Percentiles rank a stretch among this genome's conserved stretches.
phyloP scores from a whole-genome alignment of 768 basidiomycete genomes.

The Lactifluus rugatus region DNA sequence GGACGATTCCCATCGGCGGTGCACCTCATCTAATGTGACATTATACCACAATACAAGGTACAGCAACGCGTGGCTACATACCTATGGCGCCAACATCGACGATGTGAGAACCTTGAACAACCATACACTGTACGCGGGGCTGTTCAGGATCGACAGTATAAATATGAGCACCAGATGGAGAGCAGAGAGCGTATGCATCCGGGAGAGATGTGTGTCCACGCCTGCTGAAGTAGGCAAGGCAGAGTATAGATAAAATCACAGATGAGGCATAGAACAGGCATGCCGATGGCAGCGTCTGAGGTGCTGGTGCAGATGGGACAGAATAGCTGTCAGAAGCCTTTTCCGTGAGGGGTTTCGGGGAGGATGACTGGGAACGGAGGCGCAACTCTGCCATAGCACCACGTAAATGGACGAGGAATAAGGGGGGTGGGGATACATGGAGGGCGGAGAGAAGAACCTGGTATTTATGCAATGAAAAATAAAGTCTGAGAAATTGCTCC shows the following conservation, averaged over 20 bases:
- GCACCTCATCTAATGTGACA: conserved; percentile 33
- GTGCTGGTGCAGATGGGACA: background rate
- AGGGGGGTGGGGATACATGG: background rate
- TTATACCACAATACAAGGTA: background rate
- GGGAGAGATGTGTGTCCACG: conserved; percentile 16
- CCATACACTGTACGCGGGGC: conserved; percentile 50
- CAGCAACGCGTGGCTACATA: conserved; percentile 27
- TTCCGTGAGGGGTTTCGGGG: conserved; percentile 5
- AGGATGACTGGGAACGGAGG: conserved; percentile 18
- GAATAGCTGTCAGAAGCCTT: background rate
- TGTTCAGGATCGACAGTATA: conserved; percentile 58
- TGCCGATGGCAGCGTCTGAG: background rate
- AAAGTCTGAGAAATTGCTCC: conserved; percentile 16
- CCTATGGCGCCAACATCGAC: conserved; percentile 46
- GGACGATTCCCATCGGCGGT: conserved; percentile 30
- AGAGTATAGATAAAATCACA: conserved; percentile 20
- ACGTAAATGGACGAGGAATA: background rate
- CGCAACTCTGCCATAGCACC: conserved; percentile 18
- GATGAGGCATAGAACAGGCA: conserved; percentile 19
- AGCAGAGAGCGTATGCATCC: conserved; percentile 53
- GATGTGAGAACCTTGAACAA: conserved; percentile 44
- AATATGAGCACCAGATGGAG: conserved; percentile 39
- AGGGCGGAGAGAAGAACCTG: conserved; percentile 9
- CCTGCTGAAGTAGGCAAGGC: conserved; percentile 11
- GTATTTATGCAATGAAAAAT: conserved; percentile 20